Conservation (phyloP, 257 asterid genomes). For the Paulownia fortunei region DNA sequence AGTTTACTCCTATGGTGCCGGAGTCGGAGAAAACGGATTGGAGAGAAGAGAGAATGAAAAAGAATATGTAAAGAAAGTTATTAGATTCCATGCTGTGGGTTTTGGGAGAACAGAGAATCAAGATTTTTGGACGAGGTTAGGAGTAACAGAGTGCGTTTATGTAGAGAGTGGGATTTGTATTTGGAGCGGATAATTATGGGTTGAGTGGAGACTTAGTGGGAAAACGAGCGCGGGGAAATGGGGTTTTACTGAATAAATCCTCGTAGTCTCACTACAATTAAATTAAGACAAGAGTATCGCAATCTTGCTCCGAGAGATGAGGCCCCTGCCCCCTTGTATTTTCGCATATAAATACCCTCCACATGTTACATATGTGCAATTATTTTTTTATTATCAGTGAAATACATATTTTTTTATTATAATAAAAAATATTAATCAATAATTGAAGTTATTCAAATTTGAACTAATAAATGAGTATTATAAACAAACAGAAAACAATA, state of each 20-base stretch:
- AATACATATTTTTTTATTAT: too few species aligned
- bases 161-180: background rate
- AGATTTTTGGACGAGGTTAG: background rate
- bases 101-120: background rate
- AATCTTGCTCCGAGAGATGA: too few species aligned
- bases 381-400: too few species aligned
- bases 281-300: too few species aligned
- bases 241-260: too few species aligned
- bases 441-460: too few species aligned
- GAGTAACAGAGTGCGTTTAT: background rate
- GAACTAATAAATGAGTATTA: too few species aligned
- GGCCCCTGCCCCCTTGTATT: too few species aligned
- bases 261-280: background rate
- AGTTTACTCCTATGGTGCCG: conserved; percentile 64
- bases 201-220: conserved; percentile 14
- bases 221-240: background rate
- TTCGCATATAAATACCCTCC: too few species aligned
- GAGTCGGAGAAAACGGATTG: background rate
- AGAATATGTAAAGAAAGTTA: background rate
- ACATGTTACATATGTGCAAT: too few species aligned
- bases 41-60: background rate
- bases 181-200: background rate
- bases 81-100: conserved; percentile 17
- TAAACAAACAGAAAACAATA: too few species aligned
- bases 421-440: too few species aligned